These are phyloP conservation scores for Nannizziopsis barbatae DNA, from an alignment of 2,329 filamentous ascomycete species.

Conservation along the genomic window DNA sequence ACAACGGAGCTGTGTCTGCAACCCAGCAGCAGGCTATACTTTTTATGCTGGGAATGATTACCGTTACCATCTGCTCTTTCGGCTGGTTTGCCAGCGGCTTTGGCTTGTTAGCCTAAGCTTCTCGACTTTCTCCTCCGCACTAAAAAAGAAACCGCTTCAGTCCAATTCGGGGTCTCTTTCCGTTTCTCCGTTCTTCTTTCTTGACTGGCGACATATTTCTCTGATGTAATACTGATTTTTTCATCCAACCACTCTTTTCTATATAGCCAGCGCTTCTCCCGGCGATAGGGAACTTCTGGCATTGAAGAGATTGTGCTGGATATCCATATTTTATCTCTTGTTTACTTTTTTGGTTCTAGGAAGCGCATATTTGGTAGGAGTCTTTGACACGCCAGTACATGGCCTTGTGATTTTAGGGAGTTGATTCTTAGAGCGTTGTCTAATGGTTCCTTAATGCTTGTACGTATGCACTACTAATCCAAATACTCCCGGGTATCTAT, in stretches of 20 bases:
- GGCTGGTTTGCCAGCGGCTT: slow-evolving; percentile 40
- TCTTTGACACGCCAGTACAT: no score
- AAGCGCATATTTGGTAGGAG: no score
- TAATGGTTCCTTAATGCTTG: no score
- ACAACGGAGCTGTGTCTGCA: slow-evolving; percentile 38
- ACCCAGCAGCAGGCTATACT: slow-evolving; percentile 46
- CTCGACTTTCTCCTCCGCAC: neutral
- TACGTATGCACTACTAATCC: no score
- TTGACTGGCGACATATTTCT: slow-evolving; percentile 1
- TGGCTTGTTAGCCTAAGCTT: slow-evolving; percentile 19
- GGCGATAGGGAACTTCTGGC: no score
- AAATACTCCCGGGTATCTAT: no score
- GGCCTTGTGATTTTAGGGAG: no score
- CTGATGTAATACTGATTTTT: slow-evolving; percentile 3
- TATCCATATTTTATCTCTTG: no score
- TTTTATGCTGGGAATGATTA: slow-evolving; percentile 45
- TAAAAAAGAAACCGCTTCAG: neutral
- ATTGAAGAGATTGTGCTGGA: no score
- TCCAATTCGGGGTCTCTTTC: neutral
- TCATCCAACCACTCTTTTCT: neutral
- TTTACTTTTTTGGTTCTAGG: no score
- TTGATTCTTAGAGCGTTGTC: no score
- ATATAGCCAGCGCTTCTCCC: neutral
- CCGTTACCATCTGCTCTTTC: slow-evolving; percentile 49
- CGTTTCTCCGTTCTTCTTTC: neutral